A percentile compares a stretch with the other conserved stretches of the same genome.
These are phyloP conservation scores for Metschnikowia vanudenii DNA, from an alignment of 805 yeast genomes.

Conservation along the genomic window DNA sequence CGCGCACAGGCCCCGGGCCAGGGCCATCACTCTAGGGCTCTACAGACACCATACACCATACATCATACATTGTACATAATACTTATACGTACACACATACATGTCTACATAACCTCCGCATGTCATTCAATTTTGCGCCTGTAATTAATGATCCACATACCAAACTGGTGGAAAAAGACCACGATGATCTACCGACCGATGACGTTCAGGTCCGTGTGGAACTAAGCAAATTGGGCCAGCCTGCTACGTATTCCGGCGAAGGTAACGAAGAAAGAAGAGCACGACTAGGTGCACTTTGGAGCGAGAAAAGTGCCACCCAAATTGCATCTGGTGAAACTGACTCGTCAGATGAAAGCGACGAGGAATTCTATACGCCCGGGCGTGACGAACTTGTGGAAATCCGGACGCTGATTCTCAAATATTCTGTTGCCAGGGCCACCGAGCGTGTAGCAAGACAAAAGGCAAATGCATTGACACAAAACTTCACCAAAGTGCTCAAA, in stretches of 20 bases:
- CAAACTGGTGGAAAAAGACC: not conserved
- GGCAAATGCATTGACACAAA: conserved; percentile 25
- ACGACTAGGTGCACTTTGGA: conserved; percentile 50
- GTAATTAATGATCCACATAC: conserved; percentile 14
- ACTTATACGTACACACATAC: no score
- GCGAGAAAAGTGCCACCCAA: conserved; percentile 20
- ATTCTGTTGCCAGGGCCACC: conserved; percentile 49
- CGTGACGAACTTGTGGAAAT: conserved; percentile 48
- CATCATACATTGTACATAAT: no score
- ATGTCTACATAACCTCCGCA: not conserved
- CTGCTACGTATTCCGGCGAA: conserved; percentile 58
- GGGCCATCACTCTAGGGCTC: no score
- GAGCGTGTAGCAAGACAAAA: conserved; percentile 39
- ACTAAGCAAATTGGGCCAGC: conserved; percentile 53
- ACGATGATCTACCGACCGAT: conserved; percentile 50
- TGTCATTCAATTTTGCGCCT: conserved; percentile 16
- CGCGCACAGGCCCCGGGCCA: no score
- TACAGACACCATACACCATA: no score
- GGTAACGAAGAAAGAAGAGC: conserved; percentile 58
- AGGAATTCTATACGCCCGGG: conserved; percentile 86
- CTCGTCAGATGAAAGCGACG: conserved; percentile 57
- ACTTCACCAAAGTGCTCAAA: conserved; percentile 44
- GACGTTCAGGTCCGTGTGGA: conserved; percentile 59
- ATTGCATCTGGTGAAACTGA: conserved; percentile 22
- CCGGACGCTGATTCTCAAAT: conserved; percentile 50